Evolutionary conservation across 2,329 filamentous ascomycete species (phyloP).

Genomic region (Trematosphaeria pertusa): DNA sequence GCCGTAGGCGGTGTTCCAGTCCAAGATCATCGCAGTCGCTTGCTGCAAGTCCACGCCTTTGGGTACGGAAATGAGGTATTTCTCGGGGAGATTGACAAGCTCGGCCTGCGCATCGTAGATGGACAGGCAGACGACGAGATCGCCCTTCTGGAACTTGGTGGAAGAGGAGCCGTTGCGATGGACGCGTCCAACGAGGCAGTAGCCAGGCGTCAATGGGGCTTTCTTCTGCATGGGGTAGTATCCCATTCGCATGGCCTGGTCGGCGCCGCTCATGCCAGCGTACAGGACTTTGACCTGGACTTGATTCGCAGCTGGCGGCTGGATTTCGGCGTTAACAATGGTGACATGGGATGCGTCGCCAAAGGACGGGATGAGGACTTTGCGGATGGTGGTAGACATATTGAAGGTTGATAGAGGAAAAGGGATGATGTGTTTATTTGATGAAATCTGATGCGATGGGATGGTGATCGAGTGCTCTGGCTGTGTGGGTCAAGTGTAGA

Average conservation of each 20-base stretch:
- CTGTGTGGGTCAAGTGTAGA: too few relatives aligned
- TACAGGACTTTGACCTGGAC: constrained; percentile 59
- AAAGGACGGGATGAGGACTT: constrained; percentile 54
- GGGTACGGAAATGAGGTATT: constrained; percentile 55
- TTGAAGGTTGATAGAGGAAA: constrained; percentile 1
- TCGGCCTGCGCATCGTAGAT: constrained; percentile 50
- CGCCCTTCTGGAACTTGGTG: constrained; percentile 30
- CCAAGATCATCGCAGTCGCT: constrained; percentile 52
- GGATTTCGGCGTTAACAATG: constrained; percentile 44
- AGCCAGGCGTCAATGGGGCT: constrained; percentile 59
- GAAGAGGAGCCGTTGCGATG: constrained; percentile 47
- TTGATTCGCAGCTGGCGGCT: constrained; percentile 51
- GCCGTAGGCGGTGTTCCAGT: constrained; percentile 53
- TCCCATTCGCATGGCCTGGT: constrained; percentile 60
- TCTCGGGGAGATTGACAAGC: constrained; percentile 56
- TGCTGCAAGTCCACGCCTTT: constrained; percentile 50
- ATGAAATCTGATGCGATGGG: constrained; percentile 3
- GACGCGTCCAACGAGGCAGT: constrained; percentile 56
- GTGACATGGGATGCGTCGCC: constrained; percentile 52
- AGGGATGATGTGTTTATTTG: constrained; percentile 1
- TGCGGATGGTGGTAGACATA: constrained; percentile 49
- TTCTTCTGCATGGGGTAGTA: constrained; percentile 55
- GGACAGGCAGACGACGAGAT: constrained; percentile 36
- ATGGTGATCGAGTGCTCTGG: too few relatives aligned
- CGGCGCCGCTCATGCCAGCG: constrained; percentile 56